Evolutionary conservation across 441 rosid species (phyloP).

Genomic region (Populus trichocarpa): DNA sequence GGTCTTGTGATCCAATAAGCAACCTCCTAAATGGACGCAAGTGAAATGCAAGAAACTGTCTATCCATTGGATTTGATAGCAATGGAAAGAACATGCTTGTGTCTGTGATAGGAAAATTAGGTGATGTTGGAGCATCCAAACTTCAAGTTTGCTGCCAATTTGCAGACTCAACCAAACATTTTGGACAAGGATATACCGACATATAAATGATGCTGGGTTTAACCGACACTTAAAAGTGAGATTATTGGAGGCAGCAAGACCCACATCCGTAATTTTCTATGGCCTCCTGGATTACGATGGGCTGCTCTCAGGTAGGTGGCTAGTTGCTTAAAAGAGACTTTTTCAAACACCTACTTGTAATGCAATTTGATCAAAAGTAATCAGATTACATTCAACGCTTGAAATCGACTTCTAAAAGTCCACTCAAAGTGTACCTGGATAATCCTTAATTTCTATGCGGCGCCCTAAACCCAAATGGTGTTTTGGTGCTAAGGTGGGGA

Average conservation of each 20-base stretch:
- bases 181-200: conserved; percentile 12
- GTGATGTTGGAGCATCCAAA: background rate
- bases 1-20: background rate
- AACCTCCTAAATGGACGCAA: background rate
- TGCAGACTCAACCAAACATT: background rate
- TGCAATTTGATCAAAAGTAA: no score
- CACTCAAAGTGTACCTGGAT: background rate
- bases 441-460: background rate
- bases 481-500: background rate
- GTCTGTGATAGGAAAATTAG: background rate
- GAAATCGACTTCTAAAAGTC: background rate
- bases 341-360: background rate
- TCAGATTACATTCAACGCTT: background rate
- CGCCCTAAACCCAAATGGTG: background rate
- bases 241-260: background rate
- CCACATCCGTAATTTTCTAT: background rate
- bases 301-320: background rate
- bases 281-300: background rate
- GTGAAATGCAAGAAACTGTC: background rate
- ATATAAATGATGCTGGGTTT: conserved; percentile 1
- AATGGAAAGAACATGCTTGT: background rate
- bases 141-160: background rate
- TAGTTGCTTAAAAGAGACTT: background rate
- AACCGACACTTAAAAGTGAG: conserved; percentile 4
- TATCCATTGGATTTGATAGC: background rate